Percentiles rank a stretch among this genome's conserved stretches.
phyloP scores from a whole-genome alignment of 768 basidiomycete species.

The Omphalotus guepiniiformis region DNA sequence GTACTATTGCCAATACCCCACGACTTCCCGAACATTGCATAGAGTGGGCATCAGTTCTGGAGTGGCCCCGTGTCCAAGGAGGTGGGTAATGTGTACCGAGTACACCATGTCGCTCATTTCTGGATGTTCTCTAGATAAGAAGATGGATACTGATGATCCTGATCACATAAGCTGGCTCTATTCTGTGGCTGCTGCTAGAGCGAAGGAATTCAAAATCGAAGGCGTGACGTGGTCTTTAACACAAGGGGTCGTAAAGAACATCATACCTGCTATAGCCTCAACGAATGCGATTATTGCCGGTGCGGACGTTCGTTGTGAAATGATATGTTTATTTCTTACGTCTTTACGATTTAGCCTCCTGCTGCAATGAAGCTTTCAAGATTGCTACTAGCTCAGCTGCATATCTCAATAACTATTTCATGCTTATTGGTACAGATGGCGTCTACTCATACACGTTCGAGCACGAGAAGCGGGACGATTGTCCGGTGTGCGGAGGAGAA shows the following conservation, averaged over 20 bases:
- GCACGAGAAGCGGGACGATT: slow-evolving; percentile 88
- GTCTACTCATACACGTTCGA: slow-evolving; percentile 98
- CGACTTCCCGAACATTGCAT: slow-evolving; percentile 98
- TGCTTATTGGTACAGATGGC: slow-evolving; percentile 95
- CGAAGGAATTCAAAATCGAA: slow-evolving; percentile 93
- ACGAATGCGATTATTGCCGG: slow-evolving; percentile 99
- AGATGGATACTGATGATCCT: slow-evolving; percentile 95
- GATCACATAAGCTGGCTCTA: slow-evolving; percentile 96
- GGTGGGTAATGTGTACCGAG: slow-evolving; percentile 44
- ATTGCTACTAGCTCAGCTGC: slow-evolving; percentile 94
- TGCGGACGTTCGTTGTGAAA: too few relatives aligned
- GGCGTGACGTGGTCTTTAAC: slow-evolving; percentile 98
- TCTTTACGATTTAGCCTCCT: slow-evolving; percentile 64
- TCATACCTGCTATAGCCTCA: slow-evolving; percentile 97
- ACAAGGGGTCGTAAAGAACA: slow-evolving; percentile 99
- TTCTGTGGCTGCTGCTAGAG: slow-evolving; percentile 72
- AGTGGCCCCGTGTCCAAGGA: slow-evolving; percentile 94
- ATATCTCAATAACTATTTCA: slow-evolving; percentile 95
- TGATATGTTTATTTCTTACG: background rate
- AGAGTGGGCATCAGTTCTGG: slow-evolving; percentile 98
- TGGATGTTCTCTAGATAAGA: slow-evolving; percentile 62
- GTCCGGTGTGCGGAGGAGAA: slow-evolving; percentile 96
- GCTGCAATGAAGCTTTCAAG: slow-evolving; percentile 99
- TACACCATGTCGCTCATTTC: background rate
- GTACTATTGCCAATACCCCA: slow-evolving; percentile 98